Percentiles rank a stretch among this genome's conserved stretches.
phyloP scores from a whole-genome alignment of 768 basidiomycete genomes.

The Calocybe indica region DNA sequence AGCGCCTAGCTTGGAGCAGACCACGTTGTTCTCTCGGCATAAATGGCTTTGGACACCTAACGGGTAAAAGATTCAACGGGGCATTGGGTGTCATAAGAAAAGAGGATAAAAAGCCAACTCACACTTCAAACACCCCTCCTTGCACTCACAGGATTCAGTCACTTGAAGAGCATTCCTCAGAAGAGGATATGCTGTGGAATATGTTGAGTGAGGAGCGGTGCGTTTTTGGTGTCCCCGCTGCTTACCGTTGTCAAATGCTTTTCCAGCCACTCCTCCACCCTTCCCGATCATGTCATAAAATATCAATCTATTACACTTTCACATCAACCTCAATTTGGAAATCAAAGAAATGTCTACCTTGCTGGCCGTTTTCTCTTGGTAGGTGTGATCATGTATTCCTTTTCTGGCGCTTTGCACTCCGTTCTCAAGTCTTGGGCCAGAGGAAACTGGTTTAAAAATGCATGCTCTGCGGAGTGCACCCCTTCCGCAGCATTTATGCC shows the following conservation, averaged over 20 bases:
- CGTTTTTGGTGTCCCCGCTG: background rate
- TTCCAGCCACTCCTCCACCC: constrained; percentile 66
- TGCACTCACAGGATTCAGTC: constrained; percentile 60
- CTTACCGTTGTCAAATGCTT: constrained; percentile 79
- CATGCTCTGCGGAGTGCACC: constrained; percentile 84
- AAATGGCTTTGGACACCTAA: constrained; percentile 60
- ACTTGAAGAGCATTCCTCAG: constrained; percentile 51
- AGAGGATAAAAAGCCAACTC: constrained; percentile 8
- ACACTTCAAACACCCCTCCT: constrained; percentile 70
- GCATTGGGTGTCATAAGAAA: background rate
- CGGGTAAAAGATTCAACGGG: background rate
- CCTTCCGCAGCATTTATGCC: constrained; percentile 67
- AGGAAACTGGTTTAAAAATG: constrained; percentile 71
- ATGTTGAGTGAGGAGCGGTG: background rate
- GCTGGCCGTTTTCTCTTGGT: constrained; percentile 64
- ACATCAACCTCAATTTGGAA: constrained; percentile 2
- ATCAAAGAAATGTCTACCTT: constrained; percentile 29
- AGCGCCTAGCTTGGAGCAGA: constrained; percentile 75
- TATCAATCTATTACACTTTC: constrained; percentile 48
- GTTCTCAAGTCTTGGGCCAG: constrained; percentile 67
- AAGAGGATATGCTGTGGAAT: constrained; percentile 44
- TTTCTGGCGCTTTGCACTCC: constrained; percentile 78
- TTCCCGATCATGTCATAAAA: constrained; percentile 74
- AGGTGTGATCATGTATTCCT: constrained; percentile 53
- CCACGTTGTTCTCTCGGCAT: constrained; percentile 70